Conservation (phyloP, 306 rosid genomes). For the Luffa acutangula region DNA sequence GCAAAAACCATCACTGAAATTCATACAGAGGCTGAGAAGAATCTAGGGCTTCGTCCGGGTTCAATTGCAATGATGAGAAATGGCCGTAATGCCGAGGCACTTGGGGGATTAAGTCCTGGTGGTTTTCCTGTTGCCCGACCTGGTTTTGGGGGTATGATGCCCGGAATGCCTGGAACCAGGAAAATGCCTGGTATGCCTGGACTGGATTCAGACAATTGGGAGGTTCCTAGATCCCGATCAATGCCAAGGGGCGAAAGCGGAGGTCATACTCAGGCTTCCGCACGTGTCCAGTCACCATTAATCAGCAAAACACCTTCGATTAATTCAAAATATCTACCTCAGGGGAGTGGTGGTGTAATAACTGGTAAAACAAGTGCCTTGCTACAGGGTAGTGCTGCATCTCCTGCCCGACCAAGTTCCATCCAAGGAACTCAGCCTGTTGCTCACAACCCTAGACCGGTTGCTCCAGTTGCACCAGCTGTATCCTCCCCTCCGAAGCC, state of each 20-base stretch:
- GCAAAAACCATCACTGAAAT: slow-evolving; percentile 36
- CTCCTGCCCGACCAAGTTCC: slow-evolving; percentile 3
- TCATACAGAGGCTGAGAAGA: slow-evolving; percentile 39
- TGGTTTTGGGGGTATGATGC: slow-evolving; percentile 26
- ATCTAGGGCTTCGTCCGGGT: slow-evolving; percentile 31
- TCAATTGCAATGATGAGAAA: slow-evolving; percentile 26
- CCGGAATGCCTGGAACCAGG: slow-evolving; percentile 25
- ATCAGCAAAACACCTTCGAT: slow-evolving; percentile 19
- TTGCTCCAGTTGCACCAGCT: background rate
- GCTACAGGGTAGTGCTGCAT: slow-evolving; percentile 19
- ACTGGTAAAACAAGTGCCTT: slow-evolving; percentile 31
- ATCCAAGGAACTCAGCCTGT: slow-evolving; percentile 7
- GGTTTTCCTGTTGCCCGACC: slow-evolving; percentile 23
- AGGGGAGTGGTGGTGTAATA: slow-evolving; percentile 24
- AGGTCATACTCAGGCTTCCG: slow-evolving; percentile 4
- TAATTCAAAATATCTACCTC: slow-evolving; percentile 28
- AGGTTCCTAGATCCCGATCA: slow-evolving; percentile 23
- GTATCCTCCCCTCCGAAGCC: slow-evolving; percentile 13
- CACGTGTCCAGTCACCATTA: slow-evolving; percentile 14
- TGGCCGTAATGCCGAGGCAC: slow-evolving; percentile 16
- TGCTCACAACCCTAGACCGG: slow-evolving; percentile 9
- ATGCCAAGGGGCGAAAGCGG: slow-evolving; percentile 15
- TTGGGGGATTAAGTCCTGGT: slow-evolving; percentile 18
- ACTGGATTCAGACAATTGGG: slow-evolving; percentile 24
- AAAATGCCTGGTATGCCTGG: slow-evolving; percentile 36